Conservation (phyloP, 805 yeast species). For the Starmerella powellii region DNA sequence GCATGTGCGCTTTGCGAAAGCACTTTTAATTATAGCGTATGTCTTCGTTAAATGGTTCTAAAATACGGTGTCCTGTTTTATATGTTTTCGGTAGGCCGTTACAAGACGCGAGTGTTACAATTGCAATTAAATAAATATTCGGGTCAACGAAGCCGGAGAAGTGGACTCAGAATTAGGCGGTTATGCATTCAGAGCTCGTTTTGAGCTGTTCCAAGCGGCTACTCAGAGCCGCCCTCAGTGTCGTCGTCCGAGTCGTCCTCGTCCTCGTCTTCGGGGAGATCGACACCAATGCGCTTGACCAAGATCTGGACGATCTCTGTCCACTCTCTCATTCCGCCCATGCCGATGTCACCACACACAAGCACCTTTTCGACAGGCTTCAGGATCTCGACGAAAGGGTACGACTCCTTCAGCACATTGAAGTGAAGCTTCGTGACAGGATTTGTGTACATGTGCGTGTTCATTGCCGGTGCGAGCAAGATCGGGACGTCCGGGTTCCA, state of each 20-base stretch:
- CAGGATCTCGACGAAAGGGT: constrained; percentile 85
- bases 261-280: constrained; percentile 24
- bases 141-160: too few relatives aligned
- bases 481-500: constrained; percentile 94
- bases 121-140: too few relatives aligned
- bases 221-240: neutral
- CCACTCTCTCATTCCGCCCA: constrained; percentile 99
- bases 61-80: too few relatives aligned
- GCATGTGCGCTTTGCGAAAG: too few relatives aligned
- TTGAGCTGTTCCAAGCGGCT: too few relatives aligned
- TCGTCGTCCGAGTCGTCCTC: constrained; percentile 15
- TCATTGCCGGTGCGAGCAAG: constrained; percentile 91
- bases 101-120: too few relatives aligned
- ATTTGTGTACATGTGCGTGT: constrained; percentile 80
- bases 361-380: constrained; percentile 92
- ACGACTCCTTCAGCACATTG: constrained; percentile 59
- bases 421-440: constrained; percentile 78
- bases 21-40: too few relatives aligned
- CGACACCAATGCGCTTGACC: constrained; percentile 33
- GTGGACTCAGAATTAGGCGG: too few relatives aligned
- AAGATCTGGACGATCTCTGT: constrained; percentile 83
- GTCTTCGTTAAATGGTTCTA: too few relatives aligned
- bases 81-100: too few relatives aligned
- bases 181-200: too few relatives aligned
- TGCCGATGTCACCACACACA: constrained; percentile 92